These are phyloP conservation scores for Periconia macrospinosa DNA, from an alignment of 2,329 filamentous ascomycete genomes.

Conservation along the genomic window DNA sequence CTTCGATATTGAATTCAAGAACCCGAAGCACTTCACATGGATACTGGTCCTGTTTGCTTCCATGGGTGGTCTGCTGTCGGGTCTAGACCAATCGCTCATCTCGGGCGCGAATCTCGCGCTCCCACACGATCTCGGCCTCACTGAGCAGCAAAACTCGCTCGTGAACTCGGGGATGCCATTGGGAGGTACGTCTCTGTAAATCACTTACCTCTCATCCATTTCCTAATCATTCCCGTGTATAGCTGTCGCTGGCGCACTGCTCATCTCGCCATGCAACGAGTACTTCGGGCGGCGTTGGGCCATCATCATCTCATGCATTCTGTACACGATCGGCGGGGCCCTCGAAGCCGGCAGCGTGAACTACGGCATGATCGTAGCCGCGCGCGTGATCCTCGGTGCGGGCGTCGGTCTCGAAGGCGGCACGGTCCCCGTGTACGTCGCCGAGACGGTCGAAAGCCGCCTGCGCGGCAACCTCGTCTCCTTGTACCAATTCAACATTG, in stretches of 20 bases:
- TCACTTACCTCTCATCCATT: neutral
- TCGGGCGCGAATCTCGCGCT: slow-evolving; percentile 70
- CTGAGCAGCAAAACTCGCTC: slow-evolving; percentile 60
- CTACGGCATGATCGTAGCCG: slow-evolving; percentile 71
- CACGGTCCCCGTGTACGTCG: slow-evolving; percentile 74
- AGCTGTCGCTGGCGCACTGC: slow-evolving; percentile 69
- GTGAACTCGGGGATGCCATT: slow-evolving; percentile 73
- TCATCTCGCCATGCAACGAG: slow-evolving; percentile 69
- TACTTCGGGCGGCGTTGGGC: slow-evolving; percentile 67
- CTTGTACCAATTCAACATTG: slow-evolving; percentile 76
- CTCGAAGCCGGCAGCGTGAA: slow-evolving; percentile 69
- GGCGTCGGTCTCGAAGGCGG: slow-evolving; percentile 75
- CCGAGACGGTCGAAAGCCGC: slow-evolving; percentile 68
- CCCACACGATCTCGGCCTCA: slow-evolving; percentile 60
- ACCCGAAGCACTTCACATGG: slow-evolving; percentile 68
- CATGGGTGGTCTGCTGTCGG: slow-evolving; percentile 73
- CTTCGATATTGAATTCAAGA: slow-evolving; percentile 61
- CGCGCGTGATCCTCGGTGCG: slow-evolving; percentile 68
- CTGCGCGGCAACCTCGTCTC: slow-evolving; percentile 73
- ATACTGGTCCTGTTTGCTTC: slow-evolving; percentile 71
- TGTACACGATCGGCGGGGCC: slow-evolving; percentile 71
- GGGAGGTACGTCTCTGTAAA: slow-evolving; percentile 44
- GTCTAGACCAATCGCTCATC: slow-evolving; percentile 73
- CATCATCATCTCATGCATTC: slow-evolving; percentile 68
- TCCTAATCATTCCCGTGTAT: neutral